A percentile compares a stretch with the other conserved stretches of the same genome.
Evolutionary conservation across 2,329 filamentous ascomycete genomes (phyloP).

Genomic region (Neonectria hederae): DNA sequence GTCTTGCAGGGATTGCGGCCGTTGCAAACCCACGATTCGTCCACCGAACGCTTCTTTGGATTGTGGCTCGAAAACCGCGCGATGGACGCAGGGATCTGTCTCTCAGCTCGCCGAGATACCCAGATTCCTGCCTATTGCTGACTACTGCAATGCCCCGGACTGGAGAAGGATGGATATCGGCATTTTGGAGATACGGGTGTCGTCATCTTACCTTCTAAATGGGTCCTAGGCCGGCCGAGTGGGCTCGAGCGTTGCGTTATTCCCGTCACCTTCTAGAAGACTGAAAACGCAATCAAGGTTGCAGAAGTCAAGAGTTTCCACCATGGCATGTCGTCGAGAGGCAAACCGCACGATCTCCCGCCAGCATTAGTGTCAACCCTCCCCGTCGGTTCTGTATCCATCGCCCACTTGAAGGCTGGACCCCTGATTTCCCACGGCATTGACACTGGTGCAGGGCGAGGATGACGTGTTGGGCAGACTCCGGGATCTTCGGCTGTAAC

Average conservation of each 20-base stretch:
- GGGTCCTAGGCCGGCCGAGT: not conserved
- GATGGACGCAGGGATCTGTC: conserved; percentile 8
- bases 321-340: conserved; percentile 4
- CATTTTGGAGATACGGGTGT: conserved; percentile 13
- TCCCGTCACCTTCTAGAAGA: conserved; percentile 27
- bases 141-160: not conserved
- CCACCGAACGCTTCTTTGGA: not conserved
- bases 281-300: conserved; percentile 13
- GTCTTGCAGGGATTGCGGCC: not conserved
- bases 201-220: conserved; percentile 18
- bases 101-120: conserved; percentile 14
- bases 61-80: conserved; percentile 12
- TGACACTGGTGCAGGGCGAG: not conserved
- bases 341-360: conserved; percentile 12
- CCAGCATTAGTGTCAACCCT: conserved; percentile 5
- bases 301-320: conserved; percentile 19
- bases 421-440: not conserved
- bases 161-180: conserved; percentile 16
- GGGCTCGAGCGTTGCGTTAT: conserved; percentile 19
- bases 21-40: conserved; percentile 1
- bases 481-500: conserved; percentile 9
- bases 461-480: conserved; percentile 10
- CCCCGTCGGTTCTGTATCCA: not conserved
- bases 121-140: not conserved
- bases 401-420: not conserved